A percentile compares a stretch with the other conserved stretches of the same genome.
These are phyloP conservation scores for Sugiyamaella sp. DNA, from an alignment of 1,139 yeast genomes.

Conservation along the genomic window DNA sequence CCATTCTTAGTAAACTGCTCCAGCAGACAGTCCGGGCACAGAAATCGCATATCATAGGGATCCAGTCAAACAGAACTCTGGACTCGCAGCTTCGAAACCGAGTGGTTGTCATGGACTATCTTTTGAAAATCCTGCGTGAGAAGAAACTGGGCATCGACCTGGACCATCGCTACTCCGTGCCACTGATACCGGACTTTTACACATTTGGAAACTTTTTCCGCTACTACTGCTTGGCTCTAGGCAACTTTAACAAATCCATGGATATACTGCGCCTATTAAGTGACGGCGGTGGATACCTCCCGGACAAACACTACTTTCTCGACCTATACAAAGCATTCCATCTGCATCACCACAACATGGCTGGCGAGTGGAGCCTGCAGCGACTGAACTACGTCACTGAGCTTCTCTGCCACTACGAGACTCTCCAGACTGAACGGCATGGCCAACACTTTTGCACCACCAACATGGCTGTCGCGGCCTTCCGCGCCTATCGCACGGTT, in stretches of 20 bases:
- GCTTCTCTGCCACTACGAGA: conserved; percentile 21
- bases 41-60: conserved; percentile 6
- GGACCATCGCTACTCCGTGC: conserved; percentile 22
- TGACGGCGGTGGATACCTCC: conserved; percentile 18
- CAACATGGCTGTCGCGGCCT: conserved; percentile 18
- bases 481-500: conserved; percentile 14
- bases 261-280: conserved; percentile 18
- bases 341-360: conserved; percentile 16
- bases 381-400: conserved; percentile 22
- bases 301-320: conserved; percentile 20
- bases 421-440: conserved; percentile 3
- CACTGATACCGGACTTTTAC: conserved; percentile 25
- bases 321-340: conserved; percentile 20
- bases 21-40: neutral
- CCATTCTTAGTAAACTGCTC: conserved; percentile 13
- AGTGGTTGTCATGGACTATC: conserved; percentile 26
- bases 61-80: neutral
- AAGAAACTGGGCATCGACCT: conserved; percentile 2
- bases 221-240: conserved; percentile 22
- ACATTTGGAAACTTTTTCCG: conserved; percentile 26
- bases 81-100: conserved; percentile 21
- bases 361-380: conserved; percentile 19
- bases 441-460: conserved; percentile 21
- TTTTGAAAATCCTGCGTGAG: conserved; percentile 16
- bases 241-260: conserved; percentile 22